phyloP scores from a whole-genome alignment of 345 rosid genomes.

The Eutrema yunnanense region DNA sequence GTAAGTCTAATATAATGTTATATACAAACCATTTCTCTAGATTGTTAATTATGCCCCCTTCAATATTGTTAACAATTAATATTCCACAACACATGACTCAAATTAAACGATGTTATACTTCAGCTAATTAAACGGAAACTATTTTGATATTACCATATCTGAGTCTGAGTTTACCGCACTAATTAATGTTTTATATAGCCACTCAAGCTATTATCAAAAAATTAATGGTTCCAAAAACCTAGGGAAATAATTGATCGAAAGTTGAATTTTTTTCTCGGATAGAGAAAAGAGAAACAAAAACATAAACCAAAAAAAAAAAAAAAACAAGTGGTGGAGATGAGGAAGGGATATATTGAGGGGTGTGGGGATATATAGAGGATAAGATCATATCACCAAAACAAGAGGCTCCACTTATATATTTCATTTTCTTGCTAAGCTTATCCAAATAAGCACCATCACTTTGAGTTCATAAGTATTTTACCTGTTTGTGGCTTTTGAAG shows the following conservation, averaged over 20 bases:
- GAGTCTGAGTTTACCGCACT: neutral
- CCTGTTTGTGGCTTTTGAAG: slow-evolving; percentile 3
- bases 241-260: neutral
- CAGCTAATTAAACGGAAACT: neutral
- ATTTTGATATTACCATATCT: neutral
- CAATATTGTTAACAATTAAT: neutral
- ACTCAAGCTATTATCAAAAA: neutral
- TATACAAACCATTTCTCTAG: neutral
- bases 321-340: slow-evolving; percentile 20
- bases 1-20: neutral
- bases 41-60: neutral
- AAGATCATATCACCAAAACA: slow-evolving; percentile 20
- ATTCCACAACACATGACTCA: neutral
- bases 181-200: neutral
- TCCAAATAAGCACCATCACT: slow-evolving; percentile 8
- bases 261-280: neutral
- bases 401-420: slow-evolving; percentile 2
- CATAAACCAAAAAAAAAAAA: neutral
- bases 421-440: slow-evolving; percentile 2
- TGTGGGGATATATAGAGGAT: slow-evolving; percentile 14
- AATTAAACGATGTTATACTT: no score
- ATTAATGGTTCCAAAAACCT: neutral
- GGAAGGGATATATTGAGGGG: slow-evolving; percentile 5
- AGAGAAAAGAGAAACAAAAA: neutral
- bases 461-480: neutral